Evolutionary conservation across 805 yeast species (phyloP), one percentile per base, ranked within the genome.

Genomic region (Priceomyces fermenticarens): DNA sequence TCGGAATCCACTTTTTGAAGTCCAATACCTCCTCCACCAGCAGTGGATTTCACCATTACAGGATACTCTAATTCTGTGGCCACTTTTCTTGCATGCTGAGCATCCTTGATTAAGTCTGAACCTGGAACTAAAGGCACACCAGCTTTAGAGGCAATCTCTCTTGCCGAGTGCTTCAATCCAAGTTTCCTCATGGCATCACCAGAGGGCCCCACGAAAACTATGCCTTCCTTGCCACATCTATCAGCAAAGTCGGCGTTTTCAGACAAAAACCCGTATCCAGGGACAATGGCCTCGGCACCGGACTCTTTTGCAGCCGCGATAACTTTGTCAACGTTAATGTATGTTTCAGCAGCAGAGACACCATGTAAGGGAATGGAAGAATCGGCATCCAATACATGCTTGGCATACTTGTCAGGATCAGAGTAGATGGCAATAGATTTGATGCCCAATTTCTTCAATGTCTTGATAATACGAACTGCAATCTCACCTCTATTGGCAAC

Each of bases 1-100:
- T 78, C 86, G 28, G 81, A 75, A 55, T 90, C 96, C 44, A 90
- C 97, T 59, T 89, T 86, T 63, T 91, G 97, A 52, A 91, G 71
- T 49, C 99, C 99, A 57, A 91, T 91, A 67, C 99, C 99, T 65
- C 99, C 99, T 57, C 99, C 99, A 60, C 99, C 99, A 17, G 98
- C 98, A 46, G 99, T 93, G 17, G 96, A 85, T 65, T 91, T 91
- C 38, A 93, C 87, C 98, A 91, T 91, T 27, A 91, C 80, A 23
- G 98, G 98, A 54, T 88, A 93, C 42, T 77, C 85, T 38, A 91
- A 70, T 53, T 77, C 67, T 12, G 78, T 81, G 11, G 97, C 98
- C 47, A 83, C 77, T 45, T 67, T 73, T 42, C 73, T 70, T 3
- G 98, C 98, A 54, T 86, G 96, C 9, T 75, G 75, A 10, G 90